phyloP scores from a whole-genome alignment of 139 green algal species.

The Picochlorum sp. region DNA sequence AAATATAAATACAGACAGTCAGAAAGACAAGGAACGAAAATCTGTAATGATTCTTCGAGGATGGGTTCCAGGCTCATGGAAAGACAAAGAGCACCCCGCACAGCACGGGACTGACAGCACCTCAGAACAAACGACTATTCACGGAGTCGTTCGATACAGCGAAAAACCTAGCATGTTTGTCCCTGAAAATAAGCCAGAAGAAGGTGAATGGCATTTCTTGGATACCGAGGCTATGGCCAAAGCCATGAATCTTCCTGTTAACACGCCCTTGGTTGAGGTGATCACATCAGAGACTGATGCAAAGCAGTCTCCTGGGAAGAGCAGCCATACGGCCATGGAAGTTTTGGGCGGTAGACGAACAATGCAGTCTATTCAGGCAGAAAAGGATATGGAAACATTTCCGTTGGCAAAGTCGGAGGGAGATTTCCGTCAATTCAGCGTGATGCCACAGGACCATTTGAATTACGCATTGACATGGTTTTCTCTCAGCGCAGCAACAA shows the following conservation, averaged over 20 bases:
- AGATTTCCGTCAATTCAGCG: constrained; percentile 35
- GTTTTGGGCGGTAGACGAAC: constrained; percentile 9
- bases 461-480: constrained; percentile 62
- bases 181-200: constrained; percentile 46
- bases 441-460: constrained; percentile 56
- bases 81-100: background rate
- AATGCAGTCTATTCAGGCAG: background rate
- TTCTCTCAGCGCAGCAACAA: constrained; percentile 23
- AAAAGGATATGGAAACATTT: constrained; percentile 18
- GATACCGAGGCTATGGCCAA: constrained; percentile 41
- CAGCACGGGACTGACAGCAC: background rate
- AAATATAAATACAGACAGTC: no score
- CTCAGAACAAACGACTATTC: constrained; percentile 18
- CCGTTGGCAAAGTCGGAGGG: constrained; percentile 35
- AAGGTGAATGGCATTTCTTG: constrained; percentile 41
- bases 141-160: constrained; percentile 45
- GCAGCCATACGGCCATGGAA: constrained; percentile 16
- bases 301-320: background rate
- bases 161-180: constrained; percentile 60
- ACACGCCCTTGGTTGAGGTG: constrained; percentile 43
- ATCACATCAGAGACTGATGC: constrained; percentile 4
- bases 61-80: constrained; percentile 62
- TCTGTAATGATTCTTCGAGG: constrained; percentile 57
- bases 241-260: constrained; percentile 24
- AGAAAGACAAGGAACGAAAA: constrained; percentile 5